Conservation (phyloP, 441 rosid species). For the Adansonia gregorii region DNA sequence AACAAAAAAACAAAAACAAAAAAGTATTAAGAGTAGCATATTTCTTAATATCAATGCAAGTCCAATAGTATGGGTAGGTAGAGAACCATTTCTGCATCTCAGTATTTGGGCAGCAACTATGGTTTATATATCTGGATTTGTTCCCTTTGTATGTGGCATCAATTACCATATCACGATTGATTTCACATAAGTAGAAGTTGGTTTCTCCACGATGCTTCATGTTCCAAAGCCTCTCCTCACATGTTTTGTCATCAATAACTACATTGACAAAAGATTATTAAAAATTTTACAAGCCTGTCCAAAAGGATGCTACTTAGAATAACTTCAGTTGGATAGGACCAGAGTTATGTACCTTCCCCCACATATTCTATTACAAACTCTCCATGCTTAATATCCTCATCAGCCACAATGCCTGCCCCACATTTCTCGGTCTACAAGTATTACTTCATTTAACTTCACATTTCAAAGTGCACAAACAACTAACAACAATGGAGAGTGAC, state of each 20-base stretch:
- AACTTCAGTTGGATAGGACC: slow-evolving; percentile 17
- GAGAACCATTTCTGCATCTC: slow-evolving; percentile 98
- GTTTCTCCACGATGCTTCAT: slow-evolving; percentile 95
- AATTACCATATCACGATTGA: slow-evolving; percentile 96
- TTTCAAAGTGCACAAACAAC: slow-evolving; percentile 24
- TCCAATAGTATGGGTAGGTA: slow-evolving; percentile 30
- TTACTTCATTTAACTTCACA: slow-evolving; percentile 39
- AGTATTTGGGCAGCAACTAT: slow-evolving; percentile 92
- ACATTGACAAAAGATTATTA: slow-evolving; percentile 26
- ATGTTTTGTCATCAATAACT: slow-evolving; percentile 98
- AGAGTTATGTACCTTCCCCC: slow-evolving; percentile 71
- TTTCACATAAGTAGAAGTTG: slow-evolving; percentile 91
- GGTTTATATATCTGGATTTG: slow-evolving; percentile 96
- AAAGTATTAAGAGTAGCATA: slow-evolving; percentile 25
- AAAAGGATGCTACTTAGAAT: background rate
- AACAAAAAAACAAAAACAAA: background rate
- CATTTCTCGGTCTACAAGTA: slow-evolving; percentile 93
- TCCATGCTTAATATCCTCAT: slow-evolving; percentile 82
- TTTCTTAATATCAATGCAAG: slow-evolving; percentile 15
- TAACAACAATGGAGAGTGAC: slow-evolving; percentile 23
- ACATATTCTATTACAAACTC: slow-evolving; percentile 94
- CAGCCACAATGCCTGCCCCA: slow-evolving; percentile 89
- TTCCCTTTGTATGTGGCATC: slow-evolving; percentile 98
- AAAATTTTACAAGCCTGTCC: background rate
- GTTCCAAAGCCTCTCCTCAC: slow-evolving; percentile 98